Percentiles rank a stretch among this genome's conserved stretches.
Conservation (phyloP, 176 grass and related monocot genomes). For the Poa annua region DNA sequence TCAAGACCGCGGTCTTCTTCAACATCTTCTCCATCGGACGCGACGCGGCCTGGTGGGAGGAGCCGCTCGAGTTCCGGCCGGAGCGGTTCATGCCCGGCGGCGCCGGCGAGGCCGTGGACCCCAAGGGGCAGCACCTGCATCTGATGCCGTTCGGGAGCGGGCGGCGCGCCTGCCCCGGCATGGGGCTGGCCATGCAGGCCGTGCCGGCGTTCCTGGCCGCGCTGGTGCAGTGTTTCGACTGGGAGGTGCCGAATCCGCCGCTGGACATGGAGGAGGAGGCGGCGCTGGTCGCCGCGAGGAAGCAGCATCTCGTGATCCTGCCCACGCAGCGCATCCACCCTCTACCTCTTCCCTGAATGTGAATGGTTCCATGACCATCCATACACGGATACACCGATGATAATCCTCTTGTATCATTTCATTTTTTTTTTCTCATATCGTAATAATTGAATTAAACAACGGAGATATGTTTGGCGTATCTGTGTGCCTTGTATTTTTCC, state of each 20-base stretch:
- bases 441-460: too few species aligned
- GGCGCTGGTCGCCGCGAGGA: constrained; percentile 47
- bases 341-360: constrained; percentile 37
- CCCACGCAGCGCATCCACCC: constrained; percentile 46
- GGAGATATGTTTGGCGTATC: too few species aligned
- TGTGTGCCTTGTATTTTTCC: too few species aligned
- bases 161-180: constrained; percentile 69
- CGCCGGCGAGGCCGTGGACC: constrained; percentile 42
- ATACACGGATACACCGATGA: background rate
- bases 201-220: constrained; percentile 56
- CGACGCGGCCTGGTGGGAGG: constrained; percentile 43
- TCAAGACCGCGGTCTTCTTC: constrained; percentile 9
- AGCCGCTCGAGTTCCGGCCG: constrained; percentile 68
- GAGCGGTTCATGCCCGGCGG: constrained; percentile 62
- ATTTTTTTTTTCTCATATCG: background rate
- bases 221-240: constrained; percentile 79
- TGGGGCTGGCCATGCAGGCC: constrained; percentile 59
- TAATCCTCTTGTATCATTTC: background rate
- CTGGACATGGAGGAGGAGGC: constrained; percentile 68
- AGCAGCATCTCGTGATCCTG: constrained; percentile 49
- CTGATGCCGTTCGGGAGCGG: constrained; percentile 79
- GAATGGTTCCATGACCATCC: background rate
- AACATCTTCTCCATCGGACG: constrained; percentile 8
- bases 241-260: constrained; percentile 27
- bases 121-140: constrained; percentile 61